These are phyloP conservation scores for Aspergillus candidus DNA, from an alignment of 2,329 filamentous ascomycete genomes.

Conservation along the genomic window DNA sequence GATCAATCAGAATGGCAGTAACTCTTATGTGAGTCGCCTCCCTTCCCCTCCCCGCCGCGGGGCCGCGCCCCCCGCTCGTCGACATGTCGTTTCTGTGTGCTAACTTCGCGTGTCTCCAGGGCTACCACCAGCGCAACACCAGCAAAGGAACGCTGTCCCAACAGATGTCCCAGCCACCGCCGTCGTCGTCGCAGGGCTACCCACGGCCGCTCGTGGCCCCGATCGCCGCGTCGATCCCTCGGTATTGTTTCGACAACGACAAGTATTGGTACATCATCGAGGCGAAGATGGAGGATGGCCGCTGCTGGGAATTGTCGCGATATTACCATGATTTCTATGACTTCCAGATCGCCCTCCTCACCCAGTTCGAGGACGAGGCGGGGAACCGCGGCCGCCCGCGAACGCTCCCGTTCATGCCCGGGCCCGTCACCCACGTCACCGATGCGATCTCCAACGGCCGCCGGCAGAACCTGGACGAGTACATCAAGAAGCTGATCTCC, in stretches of 20 bases:
- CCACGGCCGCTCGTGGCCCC: conserved; percentile 60
- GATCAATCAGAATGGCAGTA: conserved; percentile 44
- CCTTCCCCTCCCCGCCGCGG: too few relatives aligned
- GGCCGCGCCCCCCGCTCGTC: not conserved
- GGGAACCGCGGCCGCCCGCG: conserved; percentile 78
- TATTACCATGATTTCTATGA: conserved; percentile 99
- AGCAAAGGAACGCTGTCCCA: conserved; percentile 31
- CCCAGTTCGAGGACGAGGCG: conserved; percentile 84
- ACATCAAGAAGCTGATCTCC: conserved; percentile 82
- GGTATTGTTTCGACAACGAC: conserved; percentile 93
- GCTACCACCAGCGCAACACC: conserved; percentile 35
- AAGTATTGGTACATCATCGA: conserved; percentile 99
- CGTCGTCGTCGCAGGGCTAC: conserved; percentile 35
- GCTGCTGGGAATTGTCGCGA: conserved; percentile 85
- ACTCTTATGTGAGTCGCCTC: conserved; percentile 42
- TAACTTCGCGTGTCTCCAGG: conserved; percentile 13
- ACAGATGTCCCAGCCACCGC: conserved; percentile 35
- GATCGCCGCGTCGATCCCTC: conserved; percentile 74
- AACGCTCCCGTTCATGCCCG: conserved; percentile 93
- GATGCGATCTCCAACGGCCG: conserved; percentile 92
- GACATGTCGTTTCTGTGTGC: not conserved
- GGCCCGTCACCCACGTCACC: conserved; percentile 96
- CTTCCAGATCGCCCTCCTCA: conserved; percentile 91
- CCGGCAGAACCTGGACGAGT: conserved; percentile 86
- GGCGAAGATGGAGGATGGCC: conserved; percentile 79